A percentile compares a stretch with the other conserved stretches of the same genome.
Conservation (phyloP, 2,329 filamentous ascomycete genomes). For the Fusarium cyanostomum region DNA sequence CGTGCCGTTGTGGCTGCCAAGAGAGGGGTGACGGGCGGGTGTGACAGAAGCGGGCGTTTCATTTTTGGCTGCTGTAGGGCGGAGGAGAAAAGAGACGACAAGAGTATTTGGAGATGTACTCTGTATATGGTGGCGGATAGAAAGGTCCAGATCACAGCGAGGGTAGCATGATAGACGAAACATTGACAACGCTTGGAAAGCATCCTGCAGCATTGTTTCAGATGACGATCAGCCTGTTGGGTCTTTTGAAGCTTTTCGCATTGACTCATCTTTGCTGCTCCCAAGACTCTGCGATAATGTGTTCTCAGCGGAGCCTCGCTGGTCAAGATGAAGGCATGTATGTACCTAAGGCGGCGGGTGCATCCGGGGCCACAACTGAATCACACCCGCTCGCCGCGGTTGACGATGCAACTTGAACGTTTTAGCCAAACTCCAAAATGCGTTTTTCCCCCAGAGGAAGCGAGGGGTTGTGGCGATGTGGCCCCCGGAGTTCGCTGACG, state of each 20-base stretch:
- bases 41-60: slow-evolving; percentile 20
- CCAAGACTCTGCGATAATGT: slow-evolving; percentile 1
- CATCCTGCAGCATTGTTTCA: background rate
- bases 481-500: slow-evolving; percentile 12
- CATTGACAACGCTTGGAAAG: slow-evolving; percentile 10
- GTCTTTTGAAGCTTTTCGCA: background rate
- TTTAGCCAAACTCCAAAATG: slow-evolving; percentile 17
- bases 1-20: slow-evolving; percentile 31
- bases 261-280: slow-evolving; percentile 16
- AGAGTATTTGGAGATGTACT: background rate
- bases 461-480: slow-evolving; percentile 4
- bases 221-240: too few relatives aligned
- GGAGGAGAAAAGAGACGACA: slow-evolving; percentile 33
- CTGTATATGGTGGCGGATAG: slow-evolving; percentile 13
- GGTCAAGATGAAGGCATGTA: slow-evolving; percentile 20
- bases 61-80: slow-evolving; percentile 8
- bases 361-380: slow-evolving; percentile 11
- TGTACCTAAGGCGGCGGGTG: slow-evolving; percentile 25
- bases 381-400: slow-evolving; percentile 33
- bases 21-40: slow-evolving; percentile 18
- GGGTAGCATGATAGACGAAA: slow-evolving; percentile 14
- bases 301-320: slow-evolving; percentile 2
- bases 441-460: background rate
- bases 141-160: slow-evolving; percentile 6
- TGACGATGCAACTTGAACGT: slow-evolving; percentile 20